Percentiles rank a stretch among this genome's conserved stretches.
Conservation (phyloP, 2,329 filamentous ascomycete genomes). For the Fusarium sterilihyphosum region DNA sequence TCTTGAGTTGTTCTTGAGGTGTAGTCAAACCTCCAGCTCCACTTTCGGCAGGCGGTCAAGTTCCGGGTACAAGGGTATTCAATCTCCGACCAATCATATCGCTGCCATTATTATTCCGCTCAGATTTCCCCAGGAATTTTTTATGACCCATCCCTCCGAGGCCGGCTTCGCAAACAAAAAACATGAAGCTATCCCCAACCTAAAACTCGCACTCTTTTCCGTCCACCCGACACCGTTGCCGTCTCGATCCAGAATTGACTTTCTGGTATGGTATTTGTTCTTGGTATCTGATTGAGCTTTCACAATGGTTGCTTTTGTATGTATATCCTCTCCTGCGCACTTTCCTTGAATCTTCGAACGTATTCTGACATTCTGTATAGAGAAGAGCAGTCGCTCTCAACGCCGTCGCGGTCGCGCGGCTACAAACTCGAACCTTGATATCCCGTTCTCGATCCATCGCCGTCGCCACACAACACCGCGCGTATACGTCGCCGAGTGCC, state of each 20-base stretch:
- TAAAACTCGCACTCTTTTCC: slow-evolving; percentile 8
- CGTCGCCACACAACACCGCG: slow-evolving; percentile 12
- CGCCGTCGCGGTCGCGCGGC: slow-evolving; percentile 1
- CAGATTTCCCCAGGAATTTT: slow-evolving; percentile 20
- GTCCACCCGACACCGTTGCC: neutral
- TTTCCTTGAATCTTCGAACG: too few relatives aligned
- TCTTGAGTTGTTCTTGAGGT: neutral
- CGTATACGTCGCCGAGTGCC: slow-evolving; percentile 17
- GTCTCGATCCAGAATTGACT: neutral
- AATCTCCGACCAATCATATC: slow-evolving; percentile 9
- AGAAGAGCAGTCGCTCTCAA: slow-evolving; percentile 34
- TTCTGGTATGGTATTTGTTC: neutral
- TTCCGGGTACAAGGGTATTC: neutral
- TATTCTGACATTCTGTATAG: neutral
- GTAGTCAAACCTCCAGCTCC: neutral
- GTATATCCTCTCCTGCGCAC: neutral
- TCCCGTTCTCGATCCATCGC: slow-evolving; percentile 23
- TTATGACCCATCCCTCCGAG: slow-evolving; percentile 31
- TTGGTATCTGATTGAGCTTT: neutral
- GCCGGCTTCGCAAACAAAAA: slow-evolving; percentile 21
- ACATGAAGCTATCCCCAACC: slow-evolving; percentile 29
- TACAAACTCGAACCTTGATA: slow-evolving; percentile 10
- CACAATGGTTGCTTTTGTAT: slow-evolving; percentile 25
- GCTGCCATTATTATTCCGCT: slow-evolving; percentile 10
- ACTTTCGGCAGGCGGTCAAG: slow-evolving; percentile 23